Evolutionary conservation across 768 basidiomycete species (phyloP), one percentile per base, ranked within the genome.

Genomic region (Leccinum pellstonianum): DNA sequence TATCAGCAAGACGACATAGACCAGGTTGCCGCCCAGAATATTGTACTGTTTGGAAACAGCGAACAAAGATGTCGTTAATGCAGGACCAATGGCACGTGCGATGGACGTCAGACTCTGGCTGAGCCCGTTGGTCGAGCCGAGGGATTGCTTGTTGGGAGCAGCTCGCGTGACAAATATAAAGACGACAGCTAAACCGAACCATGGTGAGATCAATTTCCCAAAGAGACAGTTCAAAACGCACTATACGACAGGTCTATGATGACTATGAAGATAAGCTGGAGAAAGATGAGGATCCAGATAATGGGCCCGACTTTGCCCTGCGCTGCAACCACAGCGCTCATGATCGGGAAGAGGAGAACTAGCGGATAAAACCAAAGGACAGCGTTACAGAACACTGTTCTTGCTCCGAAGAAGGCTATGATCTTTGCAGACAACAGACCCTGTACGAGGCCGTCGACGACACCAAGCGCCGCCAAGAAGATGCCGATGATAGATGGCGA

Each of bases 81-180:
- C 77, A 0, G 84, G 83, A 1, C 82, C 83, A 23, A 84, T 73
- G 3, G 81, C 81, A 46, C 81, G 77, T 0, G 79, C 76, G 10
- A 79, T 69, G 4, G 81, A 77, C 2, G 76, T 77, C 1, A 76
- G 70, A 14, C 77, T 82, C 31, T 86, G 84, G 2, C 79, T 76
- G 19, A 86, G 72, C 2, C 86, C 86, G 58, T 86, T 84, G 3
- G 80, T 81, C 5, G 84, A 80, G 5, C 85, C 85, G 5, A 87
- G 75, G 0, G 83, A 81, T 21, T 73, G 75, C 55, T 77, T 80
- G 57, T 79, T 80, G 0, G 86, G 84, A 1, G 84, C 75, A 2
- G 83, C 80, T 29, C 77, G 76, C 3, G 80, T 84, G 55, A 85
- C 71, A 56, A 79, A 83, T 63, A 86, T 78, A 52, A 81, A 81